Evolutionary conservation across 805 yeast genomes (phyloP), one percentile per base, ranked within the genome.

Genomic region (Aciculoconidium aculeatum): DNA sequence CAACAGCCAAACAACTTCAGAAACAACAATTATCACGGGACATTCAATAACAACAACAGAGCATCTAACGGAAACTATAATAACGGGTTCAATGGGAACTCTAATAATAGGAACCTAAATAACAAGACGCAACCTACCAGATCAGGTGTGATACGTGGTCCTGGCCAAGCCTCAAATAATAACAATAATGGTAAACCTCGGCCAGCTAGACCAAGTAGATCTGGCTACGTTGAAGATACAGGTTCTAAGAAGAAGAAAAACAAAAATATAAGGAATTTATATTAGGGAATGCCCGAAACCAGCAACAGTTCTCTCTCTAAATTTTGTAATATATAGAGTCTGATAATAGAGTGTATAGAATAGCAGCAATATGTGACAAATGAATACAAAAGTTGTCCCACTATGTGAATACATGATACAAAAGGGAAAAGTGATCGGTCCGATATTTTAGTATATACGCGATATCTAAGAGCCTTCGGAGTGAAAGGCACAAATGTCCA

Each of bases 191-290:
- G 14, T 11, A 12, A 29, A 25, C 16, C 25, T 23, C 7, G 36
- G 25, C 24, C 21, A 17, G 15, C 34, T 13, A 36, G 33, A 15
- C 42, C 57, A 4, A 39, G 55, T 2, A 32, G 56, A 17, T 41
- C 53, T 4, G 58, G 56, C 9, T 32, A 41, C 17, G 39, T 51
- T 15, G 51, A 48, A 29, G 39, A 26, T 11, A 17, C 40, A 19
- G 30, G 27, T 15, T 15, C 25, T 5, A 25, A 26, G 21, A 35
- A 28, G 32, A 31, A 35, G 24, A 33, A 35, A 31, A 7, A 16
- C 8, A 30, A 22, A 20, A 35, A 29, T 28, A 28, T 35, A 10
- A 23, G 34, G 18, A 30, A 35, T 23, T 35, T 35, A 27, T 35
- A 35, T 15, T 35, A 25, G 14, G 15, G 8, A 11, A 25, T 7